Conservation (phyloP, 345 rosid species). For the Citrus mangshanensis region DNA sequence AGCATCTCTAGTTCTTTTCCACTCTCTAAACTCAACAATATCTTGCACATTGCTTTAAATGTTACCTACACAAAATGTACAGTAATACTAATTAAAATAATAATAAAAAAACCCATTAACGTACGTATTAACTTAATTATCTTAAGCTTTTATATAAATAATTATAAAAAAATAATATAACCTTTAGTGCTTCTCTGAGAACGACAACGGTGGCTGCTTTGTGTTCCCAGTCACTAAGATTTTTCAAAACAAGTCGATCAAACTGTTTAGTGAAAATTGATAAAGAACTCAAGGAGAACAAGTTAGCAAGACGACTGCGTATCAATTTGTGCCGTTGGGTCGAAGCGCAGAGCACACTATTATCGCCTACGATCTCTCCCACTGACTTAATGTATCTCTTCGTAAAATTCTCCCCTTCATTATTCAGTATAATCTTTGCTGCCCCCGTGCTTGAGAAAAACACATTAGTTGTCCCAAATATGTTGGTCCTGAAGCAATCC, state of each 20-base stretch:
- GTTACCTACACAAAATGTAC: conserved; percentile 47
- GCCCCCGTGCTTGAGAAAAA: conserved; percentile 60
- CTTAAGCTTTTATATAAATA: too few relatives aligned
- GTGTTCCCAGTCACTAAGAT: conserved; percentile 49
- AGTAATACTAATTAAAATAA: not conserved
- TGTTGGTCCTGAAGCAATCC: conserved; percentile 70
- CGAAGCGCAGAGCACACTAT: conserved; percentile 71
- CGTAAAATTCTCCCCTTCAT: conserved; percentile 54
- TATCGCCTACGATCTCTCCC: conserved; percentile 57
- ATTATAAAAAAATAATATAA: not conserved
- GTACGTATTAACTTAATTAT: too few relatives aligned
- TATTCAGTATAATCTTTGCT: conserved; percentile 56
- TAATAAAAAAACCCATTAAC: not conserved
- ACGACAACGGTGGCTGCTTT: conserved; percentile 39
- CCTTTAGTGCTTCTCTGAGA: conserved; percentile 62
- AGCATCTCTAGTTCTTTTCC: conserved; percentile 36
- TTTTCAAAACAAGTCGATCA: conserved; percentile 41
- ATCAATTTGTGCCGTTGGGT: conserved; percentile 64
- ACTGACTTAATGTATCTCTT: conserved; percentile 73
- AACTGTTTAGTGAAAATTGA: conserved; percentile 48
- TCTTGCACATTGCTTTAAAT: conserved; percentile 72
- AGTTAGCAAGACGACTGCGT: conserved; percentile 44
- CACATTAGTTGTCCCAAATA: conserved; percentile 68
- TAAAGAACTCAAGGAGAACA: conserved; percentile 55
- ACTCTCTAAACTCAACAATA: conserved; percentile 55